Evolutionary conservation across 202 grass and related monocot genomes (phyloP).

Genomic region (Schoenoplectus triqueter): DNA sequence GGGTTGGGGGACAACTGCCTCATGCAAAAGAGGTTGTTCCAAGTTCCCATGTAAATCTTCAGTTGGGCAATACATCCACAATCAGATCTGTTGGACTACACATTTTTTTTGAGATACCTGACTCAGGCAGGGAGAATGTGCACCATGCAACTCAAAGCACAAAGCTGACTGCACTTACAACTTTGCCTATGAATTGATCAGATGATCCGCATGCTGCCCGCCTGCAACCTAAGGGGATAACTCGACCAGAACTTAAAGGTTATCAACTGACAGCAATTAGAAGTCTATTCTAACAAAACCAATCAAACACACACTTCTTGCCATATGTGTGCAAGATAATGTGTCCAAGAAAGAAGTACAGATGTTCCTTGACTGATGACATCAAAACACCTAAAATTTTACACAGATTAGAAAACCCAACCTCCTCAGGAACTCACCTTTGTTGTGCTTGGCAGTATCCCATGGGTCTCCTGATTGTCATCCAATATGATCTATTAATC

Average conservation of each 20-base stretch:
- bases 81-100: background rate
- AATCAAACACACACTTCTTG: too few species aligned
- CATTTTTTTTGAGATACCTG: background rate
- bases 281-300: background rate
- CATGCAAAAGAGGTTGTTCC: background rate
- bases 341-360: background rate
- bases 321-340: background rate
- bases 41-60: background rate
- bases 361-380: background rate
- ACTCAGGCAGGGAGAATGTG: background rate
- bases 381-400: background rate
- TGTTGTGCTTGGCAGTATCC: conserved; percentile 45
- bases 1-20: background rate
- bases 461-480: conserved; percentile 50
- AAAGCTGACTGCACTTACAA: background rate
- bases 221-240: background rate
- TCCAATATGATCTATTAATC: conserved; percentile 11
- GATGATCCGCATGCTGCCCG: background rate
- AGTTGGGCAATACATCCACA: background rate
- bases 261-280: background rate
- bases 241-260: background rate
- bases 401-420: background rate
- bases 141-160: background rate
- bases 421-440: conserved; percentile 35
- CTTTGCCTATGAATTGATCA: background rate